Percentiles rank a stretch among this genome's conserved stretches.
Conservation (phyloP, 768 basidiomycete genomes). For the Ramaria sp. region DNA sequence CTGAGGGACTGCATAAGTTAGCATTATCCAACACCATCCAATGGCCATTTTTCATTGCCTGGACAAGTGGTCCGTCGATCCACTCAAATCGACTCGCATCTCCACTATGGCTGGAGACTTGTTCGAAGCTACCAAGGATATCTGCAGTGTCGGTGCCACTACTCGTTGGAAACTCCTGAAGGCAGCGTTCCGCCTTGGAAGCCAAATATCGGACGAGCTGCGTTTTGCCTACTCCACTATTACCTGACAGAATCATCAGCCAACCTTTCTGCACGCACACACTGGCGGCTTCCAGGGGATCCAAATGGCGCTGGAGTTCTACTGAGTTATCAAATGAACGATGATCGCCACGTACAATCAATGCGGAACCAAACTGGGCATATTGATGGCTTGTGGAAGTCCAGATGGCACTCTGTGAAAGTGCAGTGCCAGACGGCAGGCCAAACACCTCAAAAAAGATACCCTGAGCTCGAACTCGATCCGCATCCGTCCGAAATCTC, state of each 20-base stretch:
- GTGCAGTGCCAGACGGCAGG: not conserved
- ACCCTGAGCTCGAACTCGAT: constrained; percentile 33
- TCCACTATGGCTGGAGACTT: constrained; percentile 37
- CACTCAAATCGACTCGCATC: constrained; percentile 68
- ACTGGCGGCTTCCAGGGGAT: constrained; percentile 64
- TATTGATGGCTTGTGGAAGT: constrained; percentile 24
- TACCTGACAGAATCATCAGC: constrained; percentile 84
- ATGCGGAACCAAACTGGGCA: not conserved
- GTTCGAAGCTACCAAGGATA: constrained; percentile 92
- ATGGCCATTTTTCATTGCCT: constrained; percentile 74
- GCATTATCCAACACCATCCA: constrained; percentile 91
- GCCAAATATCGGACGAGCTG: constrained; percentile 61
- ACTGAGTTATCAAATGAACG: not conserved
- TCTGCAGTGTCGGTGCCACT: constrained; percentile 88
- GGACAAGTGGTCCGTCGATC: constrained; percentile 87
- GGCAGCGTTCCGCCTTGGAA: constrained; percentile 49
- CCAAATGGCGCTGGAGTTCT: constrained; percentile 46
- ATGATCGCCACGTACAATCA: constrained; percentile 4
- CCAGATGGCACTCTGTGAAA: not conserved
- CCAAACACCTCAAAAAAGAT: constrained; percentile 27
- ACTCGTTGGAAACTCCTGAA: constrained; percentile 72
- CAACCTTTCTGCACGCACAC: constrained; percentile 66
- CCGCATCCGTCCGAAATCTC: constrained; percentile 69
- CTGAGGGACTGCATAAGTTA: constrained; percentile 90
- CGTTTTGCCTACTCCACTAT: constrained; percentile 69